Evolutionary conservation across 2,329 filamentous ascomycete genomes (phyloP).

Genomic region (Aspergillus jensenii): DNA sequence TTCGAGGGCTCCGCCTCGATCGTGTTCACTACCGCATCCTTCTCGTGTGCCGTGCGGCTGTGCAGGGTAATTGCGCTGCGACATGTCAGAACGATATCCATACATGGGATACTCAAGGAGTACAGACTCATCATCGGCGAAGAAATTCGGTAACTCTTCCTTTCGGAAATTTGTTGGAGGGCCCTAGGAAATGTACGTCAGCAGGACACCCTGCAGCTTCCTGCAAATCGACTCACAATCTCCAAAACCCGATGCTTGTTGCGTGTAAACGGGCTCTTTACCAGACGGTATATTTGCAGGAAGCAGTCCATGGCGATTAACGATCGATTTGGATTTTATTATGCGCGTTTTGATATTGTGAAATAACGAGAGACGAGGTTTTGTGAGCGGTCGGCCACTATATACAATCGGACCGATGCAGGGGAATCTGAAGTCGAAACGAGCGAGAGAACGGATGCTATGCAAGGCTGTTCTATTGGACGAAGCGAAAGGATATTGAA

Average conservation of each 20-base stretch:
- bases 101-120: slow-evolving; percentile 11
- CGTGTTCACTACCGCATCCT: slow-evolving; percentile 27
- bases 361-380: background rate
- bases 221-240: slow-evolving; percentile 28
- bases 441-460: slow-evolving; percentile 8
- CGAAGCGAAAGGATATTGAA: slow-evolving; percentile 10
- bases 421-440: background rate
- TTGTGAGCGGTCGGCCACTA: slow-evolving; percentile 9
- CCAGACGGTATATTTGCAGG: slow-evolving; percentile 33
- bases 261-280: slow-evolving; percentile 34
- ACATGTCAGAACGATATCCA: slow-evolving; percentile 26
- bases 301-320: slow-evolving; percentile 35
- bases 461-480: slow-evolving; percentile 7
- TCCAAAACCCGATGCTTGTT: slow-evolving; percentile 32
- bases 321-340: background rate
- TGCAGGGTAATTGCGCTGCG: slow-evolving; percentile 36
- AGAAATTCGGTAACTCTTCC: slow-evolving; percentile 40
- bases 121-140: slow-evolving; percentile 41
- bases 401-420: slow-evolving; percentile 16
- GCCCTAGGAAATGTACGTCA: slow-evolving; percentile 28
- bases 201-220: background rate
- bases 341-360: slow-evolving; percentile 5
- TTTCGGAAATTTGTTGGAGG: slow-evolving; percentile 45
- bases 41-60: slow-evolving; percentile 32
- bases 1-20: slow-evolving; percentile 27